Conservation (phyloP, 495 filamentous ascomycete genomes). For the Jackrogersella multiformis region DNA sequence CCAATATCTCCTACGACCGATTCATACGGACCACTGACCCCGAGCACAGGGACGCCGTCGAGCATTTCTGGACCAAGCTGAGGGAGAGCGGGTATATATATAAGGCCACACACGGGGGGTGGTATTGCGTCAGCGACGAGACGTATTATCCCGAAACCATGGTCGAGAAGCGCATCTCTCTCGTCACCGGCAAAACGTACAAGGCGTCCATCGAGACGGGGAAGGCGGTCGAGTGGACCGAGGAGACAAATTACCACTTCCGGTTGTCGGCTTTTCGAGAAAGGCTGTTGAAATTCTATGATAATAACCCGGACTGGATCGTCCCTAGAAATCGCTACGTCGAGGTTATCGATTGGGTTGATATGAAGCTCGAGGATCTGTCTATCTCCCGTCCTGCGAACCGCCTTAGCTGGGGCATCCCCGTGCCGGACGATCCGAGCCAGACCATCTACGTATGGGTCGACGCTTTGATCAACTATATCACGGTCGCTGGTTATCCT, state of each 20-base stretch:
- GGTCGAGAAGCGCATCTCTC: slow-evolving; percentile 78
- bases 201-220: slow-evolving; percentile 89
- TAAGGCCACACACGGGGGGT: slow-evolving; percentile 84
- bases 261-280: slow-evolving; percentile 82
- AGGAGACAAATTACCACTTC: slow-evolving; percentile 96
- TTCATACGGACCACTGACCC: slow-evolving; percentile 92
- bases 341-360: slow-evolving; percentile 74
- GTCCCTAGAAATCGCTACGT: slow-evolving; percentile 71
- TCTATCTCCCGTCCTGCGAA: slow-evolving; percentile 85
- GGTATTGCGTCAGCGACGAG: slow-evolving; percentile 97
- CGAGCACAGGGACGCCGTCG: slow-evolving; percentile 83
- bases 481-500: slow-evolving; percentile 88
- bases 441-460: slow-evolving; percentile 99
- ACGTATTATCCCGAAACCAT: slow-evolving; percentile 86
- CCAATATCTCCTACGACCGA: slow-evolving; percentile 75
- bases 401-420: slow-evolving; percentile 88
- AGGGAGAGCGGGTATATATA: slow-evolving; percentile 83
- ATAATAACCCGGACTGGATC: slow-evolving; percentile 74
- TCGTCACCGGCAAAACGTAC: slow-evolving; percentile 79
- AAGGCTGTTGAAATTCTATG: slow-evolving; percentile 79
- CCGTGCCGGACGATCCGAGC: slow-evolving; percentile 79
- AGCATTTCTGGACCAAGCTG: slow-evolving; percentile 88
- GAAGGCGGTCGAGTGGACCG: slow-evolving; percentile 91
- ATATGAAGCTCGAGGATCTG: slow-evolving; percentile 79
- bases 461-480: slow-evolving; percentile 93